These are phyloP conservation scores for Rhizopogon roseolus DNA, from an alignment of 768 basidiomycete genomes.

Conservation along the genomic window DNA sequence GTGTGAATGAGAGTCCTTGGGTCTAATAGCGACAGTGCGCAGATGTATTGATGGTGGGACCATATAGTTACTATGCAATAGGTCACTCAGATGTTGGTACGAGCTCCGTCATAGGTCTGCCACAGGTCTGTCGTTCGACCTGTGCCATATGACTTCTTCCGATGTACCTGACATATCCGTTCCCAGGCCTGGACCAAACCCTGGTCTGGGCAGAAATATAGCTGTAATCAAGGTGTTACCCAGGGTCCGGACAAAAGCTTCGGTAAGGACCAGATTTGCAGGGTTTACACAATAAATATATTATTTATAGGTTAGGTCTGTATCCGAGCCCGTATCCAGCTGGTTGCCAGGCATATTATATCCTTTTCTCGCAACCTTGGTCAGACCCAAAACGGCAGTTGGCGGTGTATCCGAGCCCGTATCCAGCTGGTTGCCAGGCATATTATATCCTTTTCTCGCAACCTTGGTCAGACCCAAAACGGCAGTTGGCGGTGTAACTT, in stretches of 20 bases:
- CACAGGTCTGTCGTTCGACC: not conserved
- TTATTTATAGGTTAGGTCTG: not conserved
- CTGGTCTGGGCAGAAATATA: not conserved
- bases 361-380: no score
- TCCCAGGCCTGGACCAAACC: not conserved
- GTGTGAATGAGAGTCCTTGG: no score
- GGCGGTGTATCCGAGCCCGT: no score
- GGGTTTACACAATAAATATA: not conserved
- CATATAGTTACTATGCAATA: no score
- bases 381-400: no score
- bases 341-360: no score
- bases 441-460: no score
- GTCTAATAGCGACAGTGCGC: no score
- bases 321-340: not conserved
- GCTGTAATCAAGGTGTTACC: not conserved
- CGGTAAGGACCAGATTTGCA: not conserved
- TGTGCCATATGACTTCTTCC: not conserved
- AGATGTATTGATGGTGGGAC: no score
- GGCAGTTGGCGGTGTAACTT: no score
- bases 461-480: no score
- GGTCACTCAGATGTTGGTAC: not conserved
- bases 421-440: no score
- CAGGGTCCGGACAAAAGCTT: not conserved
- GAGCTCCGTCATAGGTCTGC: not conserved
- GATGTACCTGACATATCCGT: not conserved